phyloP scores from a whole-genome alignment of 805 yeast species.

The Blastobotrys robertii region DNA sequence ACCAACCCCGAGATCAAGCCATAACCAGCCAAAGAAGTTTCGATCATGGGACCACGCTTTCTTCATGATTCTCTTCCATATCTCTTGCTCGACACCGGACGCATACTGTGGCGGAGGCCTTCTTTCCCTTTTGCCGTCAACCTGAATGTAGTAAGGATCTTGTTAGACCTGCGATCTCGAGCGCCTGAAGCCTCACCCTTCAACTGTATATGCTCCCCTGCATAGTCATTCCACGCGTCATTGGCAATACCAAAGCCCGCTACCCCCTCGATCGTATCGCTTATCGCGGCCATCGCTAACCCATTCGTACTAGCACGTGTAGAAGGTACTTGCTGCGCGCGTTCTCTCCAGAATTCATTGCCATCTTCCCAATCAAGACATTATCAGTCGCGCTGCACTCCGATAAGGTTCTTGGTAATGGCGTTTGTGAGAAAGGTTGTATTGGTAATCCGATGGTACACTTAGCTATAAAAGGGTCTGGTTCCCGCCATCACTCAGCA shows the following conservation, averaged over 20 bases:
- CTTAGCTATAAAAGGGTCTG: no score
- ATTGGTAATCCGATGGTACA: no score
- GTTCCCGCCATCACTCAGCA: no score
- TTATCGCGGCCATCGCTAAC: background rate
- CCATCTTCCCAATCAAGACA: no score
- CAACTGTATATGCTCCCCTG: conserved; percentile 53
- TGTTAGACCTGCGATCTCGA: background rate
- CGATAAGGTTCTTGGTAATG: no score
- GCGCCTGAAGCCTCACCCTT: conserved; percentile 29
- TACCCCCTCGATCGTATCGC: conserved; percentile 29
- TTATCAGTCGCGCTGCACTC: no score
- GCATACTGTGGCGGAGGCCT: conserved; percentile 52
- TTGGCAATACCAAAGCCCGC: conserved; percentile 51
- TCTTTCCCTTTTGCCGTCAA: conserved; percentile 46
- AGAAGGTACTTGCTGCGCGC: background rate
- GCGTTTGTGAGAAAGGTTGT: no score
- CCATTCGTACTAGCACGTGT: background rate
- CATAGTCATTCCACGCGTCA: conserved; percentile 55
- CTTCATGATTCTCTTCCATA: conserved; percentile 64
- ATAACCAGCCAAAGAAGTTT: conserved; percentile 60
- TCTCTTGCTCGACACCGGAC: conserved; percentile 47
- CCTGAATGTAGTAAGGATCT: conserved; percentile 25
- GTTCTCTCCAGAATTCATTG: background rate
- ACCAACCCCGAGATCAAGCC: conserved; percentile 63
- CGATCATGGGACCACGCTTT: conserved; percentile 84